Conservation (phyloP, 2,329 filamentous ascomycete genomes). For the Hansfordia pulvinata region DNA sequence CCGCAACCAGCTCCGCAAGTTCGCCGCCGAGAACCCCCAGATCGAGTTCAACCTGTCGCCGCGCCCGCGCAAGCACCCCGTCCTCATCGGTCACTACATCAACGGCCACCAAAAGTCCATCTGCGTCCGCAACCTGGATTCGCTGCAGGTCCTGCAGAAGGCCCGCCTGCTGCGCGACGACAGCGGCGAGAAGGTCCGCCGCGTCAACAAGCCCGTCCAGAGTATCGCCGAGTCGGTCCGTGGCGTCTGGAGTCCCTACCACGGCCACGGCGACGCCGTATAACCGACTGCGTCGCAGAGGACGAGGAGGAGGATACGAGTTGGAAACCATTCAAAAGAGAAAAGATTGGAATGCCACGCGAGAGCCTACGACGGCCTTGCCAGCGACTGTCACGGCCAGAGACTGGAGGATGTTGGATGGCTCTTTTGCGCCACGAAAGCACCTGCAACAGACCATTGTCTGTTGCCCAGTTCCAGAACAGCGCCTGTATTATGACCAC, state of each 20-base stretch:
- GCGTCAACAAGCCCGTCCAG: constrained; percentile 47
- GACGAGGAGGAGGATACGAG: constrained; percentile 4
- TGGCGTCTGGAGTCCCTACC: constrained; percentile 59
- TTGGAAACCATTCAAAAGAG: constrained; percentile 1
- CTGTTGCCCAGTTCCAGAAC: no score
- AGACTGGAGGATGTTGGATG: no score
- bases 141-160: constrained; percentile 71
- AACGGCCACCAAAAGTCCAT: constrained; percentile 78
- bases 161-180: constrained; percentile 58
- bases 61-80: constrained; percentile 76
- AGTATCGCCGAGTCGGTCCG: constrained; percentile 54
- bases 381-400: no score
- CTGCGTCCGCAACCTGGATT: constrained; percentile 77
- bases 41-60: constrained; percentile 89
- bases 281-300: constrained; percentile 17
- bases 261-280: constrained; percentile 43
- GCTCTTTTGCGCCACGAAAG: no score
- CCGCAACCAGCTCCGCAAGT: constrained; percentile 58
- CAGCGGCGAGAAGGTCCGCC: constrained; percentile 60
- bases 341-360: no score
- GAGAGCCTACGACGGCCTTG: no score
- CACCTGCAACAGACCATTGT: no score
- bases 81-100: constrained; percentile 83
- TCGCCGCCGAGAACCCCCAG: constrained; percentile 70
- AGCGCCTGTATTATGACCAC: no score